Percentiles rank a stretch among this genome's conserved stretches.
Conservation (phyloP, 129 eudicot genomes). For the Gnaphalium uliginosum region DNA sequence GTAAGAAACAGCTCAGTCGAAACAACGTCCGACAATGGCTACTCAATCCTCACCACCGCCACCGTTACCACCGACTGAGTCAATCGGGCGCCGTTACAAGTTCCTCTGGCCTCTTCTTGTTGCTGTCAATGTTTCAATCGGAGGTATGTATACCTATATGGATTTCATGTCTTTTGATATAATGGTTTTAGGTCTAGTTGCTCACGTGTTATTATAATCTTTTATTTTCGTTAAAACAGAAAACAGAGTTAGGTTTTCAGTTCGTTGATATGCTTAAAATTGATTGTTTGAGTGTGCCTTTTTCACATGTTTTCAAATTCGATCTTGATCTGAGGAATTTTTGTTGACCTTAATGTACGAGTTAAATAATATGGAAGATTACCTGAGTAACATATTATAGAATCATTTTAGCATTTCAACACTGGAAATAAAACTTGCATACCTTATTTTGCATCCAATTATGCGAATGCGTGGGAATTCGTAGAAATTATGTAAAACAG, state of each 20-base stretch:
- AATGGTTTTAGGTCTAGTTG: not conserved
- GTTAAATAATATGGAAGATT: too few relatives aligned
- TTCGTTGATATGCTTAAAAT: not conserved
- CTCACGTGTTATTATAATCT: not conserved
- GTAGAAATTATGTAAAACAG: too few relatives aligned
- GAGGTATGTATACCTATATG: constrained; percentile 35
- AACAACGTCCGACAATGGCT: constrained; percentile 26
- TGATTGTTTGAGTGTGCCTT: too few relatives aligned
- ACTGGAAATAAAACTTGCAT: too few relatives aligned
- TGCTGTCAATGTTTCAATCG: constrained; percentile 57
- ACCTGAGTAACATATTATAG: too few relatives aligned
- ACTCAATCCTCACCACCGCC: constrained; percentile 27
- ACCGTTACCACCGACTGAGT: constrained; percentile 42
- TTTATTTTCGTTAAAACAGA: not conserved
- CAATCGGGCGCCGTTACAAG: constrained; percentile 54
- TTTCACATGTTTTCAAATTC: too few relatives aligned
- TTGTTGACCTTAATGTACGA: too few relatives aligned
- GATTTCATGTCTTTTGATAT: too few relatives aligned
- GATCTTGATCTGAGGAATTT: too few relatives aligned
- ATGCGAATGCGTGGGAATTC: too few relatives aligned
- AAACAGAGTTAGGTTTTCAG: not conserved
- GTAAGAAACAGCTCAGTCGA: not conserved
- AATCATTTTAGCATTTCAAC: too few relatives aligned
- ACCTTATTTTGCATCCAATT: too few relatives aligned
- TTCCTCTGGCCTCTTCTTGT: constrained; percentile 64